A percentile compares a stretch with the other conserved stretches of the same genome.
Evolutionary conservation across 1,139 yeast species (phyloP).

Genomic region (Protomyces gravidus): DNA sequence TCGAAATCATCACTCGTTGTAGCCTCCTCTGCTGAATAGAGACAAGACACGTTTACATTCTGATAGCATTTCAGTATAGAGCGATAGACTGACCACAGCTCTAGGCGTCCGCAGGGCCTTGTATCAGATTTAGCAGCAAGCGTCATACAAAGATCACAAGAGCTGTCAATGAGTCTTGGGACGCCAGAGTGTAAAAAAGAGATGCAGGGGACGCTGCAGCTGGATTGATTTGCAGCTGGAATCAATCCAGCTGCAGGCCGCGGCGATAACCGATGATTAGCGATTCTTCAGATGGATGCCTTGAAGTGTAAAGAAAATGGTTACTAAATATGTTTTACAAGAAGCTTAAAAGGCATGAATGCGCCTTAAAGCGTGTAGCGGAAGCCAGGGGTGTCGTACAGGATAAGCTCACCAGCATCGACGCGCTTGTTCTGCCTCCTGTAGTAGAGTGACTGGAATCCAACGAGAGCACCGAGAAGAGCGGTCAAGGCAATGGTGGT

Average conservation of each 20-base stretch:
- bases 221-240: too few species aligned
- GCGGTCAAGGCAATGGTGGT: constrained; percentile 16
- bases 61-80: constrained; percentile 1
- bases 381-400: constrained; percentile 27
- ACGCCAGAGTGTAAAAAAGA: too few species aligned
- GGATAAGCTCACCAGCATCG: constrained; percentile 15
- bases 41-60: constrained; percentile 8
- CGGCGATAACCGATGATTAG: too few species aligned
- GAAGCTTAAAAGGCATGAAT: background rate
- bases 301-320: background rate
- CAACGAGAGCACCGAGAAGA: constrained; percentile 15
- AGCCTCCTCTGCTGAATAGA: background rate
- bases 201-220: too few species aligned
- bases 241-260: too few species aligned
- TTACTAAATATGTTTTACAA: background rate
- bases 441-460: constrained; percentile 18
- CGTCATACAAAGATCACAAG: too few species aligned
- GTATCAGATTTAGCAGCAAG: too few species aligned
- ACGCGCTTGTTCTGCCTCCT: constrained; percentile 9
- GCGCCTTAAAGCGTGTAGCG: constrained; percentile 26
- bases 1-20: background rate
- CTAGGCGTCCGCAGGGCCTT: constrained; percentile 15
- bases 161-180: too few species aligned
- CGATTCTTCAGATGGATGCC: background rate
- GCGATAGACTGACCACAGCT: constrained; percentile 16